Conservation (phyloP, 148 eudicot genomes). For the Cornus controversa region DNA sequence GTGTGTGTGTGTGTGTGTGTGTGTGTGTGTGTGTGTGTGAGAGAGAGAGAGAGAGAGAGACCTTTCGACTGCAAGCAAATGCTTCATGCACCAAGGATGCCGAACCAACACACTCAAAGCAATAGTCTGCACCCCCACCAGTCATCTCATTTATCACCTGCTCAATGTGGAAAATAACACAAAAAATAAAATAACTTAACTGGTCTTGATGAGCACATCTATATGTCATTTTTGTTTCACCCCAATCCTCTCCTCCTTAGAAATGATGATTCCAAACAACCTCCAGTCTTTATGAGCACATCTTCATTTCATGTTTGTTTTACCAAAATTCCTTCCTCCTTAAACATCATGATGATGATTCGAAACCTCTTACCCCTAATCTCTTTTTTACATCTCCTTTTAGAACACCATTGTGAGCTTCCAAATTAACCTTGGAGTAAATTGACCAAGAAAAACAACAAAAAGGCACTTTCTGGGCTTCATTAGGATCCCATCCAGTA, state of each 20-base stretch:
- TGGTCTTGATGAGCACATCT: background rate
- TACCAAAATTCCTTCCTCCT: no score
- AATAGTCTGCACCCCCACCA: slow-evolving; percentile 86
- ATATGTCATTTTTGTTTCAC: background rate
- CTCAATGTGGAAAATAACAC: background rate
- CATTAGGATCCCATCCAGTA: background rate
- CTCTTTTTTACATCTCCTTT: no score
- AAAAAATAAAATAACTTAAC: background rate
- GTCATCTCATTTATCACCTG: slow-evolving; percentile 84
- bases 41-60: slow-evolving; percentile 14
- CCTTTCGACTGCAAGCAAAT: slow-evolving; percentile 76
- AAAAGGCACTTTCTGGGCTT: background rate
- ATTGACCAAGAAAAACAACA: background rate
- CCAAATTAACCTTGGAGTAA: background rate
- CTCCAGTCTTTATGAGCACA: no score
- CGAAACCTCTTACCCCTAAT: background rate
- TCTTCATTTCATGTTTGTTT: no score
- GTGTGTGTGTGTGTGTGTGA: background rate
- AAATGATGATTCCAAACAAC: background rate
- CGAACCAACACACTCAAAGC: slow-evolving; percentile 91
- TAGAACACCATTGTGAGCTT: background rate
- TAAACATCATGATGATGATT: no score
- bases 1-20: background rate
- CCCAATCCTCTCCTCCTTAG: background rate
- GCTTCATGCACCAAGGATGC: slow-evolving; percentile 83